A percentile compares a stretch with the other conserved stretches of the same genome.
Conservation (phyloP, 2,329 filamentous ascomycete genomes). For the Colletotrichum navitas region DNA sequence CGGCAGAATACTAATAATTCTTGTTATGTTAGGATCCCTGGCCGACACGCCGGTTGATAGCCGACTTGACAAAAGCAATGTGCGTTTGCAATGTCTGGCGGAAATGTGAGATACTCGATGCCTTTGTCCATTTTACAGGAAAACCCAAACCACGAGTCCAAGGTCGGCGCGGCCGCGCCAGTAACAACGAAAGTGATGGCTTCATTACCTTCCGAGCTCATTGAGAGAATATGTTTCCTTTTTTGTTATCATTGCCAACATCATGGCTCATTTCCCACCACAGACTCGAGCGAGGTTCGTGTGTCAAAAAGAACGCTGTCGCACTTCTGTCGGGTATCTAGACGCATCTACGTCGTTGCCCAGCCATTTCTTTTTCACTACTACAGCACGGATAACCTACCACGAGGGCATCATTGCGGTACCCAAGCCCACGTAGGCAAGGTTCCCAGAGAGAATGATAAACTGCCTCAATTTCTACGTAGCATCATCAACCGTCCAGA, state of each 20-base stretch:
- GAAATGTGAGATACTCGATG: no score
- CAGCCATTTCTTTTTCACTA: constrained; percentile 36
- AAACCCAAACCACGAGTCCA: not conserved
- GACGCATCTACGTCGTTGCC: constrained; percentile 21
- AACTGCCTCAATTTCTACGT: constrained; percentile 14
- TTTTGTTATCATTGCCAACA: constrained; percentile 27
- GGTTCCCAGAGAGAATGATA: not conserved
- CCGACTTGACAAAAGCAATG: not conserved
- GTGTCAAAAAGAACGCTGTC: constrained; percentile 7
- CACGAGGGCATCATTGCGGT: not conserved
- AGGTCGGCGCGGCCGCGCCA: not conserved
- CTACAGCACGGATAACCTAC: constrained; percentile 16
- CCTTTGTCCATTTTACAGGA: not conserved
- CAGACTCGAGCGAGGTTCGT: not conserved
- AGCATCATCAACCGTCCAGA: constrained; percentile 23
- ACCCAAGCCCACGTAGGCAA: not conserved
- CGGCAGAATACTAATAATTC: not conserved
- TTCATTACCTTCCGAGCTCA: constrained; percentile 30
- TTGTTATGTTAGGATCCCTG: not conserved
- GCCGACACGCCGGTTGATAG: no score
- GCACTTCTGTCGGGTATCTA: constrained; percentile 25
- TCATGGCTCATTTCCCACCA: not conserved
- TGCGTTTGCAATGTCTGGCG: no score
- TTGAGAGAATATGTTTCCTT: constrained; percentile 27
- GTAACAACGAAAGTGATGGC: not conserved